These are phyloP conservation scores for Rhizophagus sp. DNA, from an alignment of 192 early-diverging fungal genomes.

Conservation along the genomic window DNA sequence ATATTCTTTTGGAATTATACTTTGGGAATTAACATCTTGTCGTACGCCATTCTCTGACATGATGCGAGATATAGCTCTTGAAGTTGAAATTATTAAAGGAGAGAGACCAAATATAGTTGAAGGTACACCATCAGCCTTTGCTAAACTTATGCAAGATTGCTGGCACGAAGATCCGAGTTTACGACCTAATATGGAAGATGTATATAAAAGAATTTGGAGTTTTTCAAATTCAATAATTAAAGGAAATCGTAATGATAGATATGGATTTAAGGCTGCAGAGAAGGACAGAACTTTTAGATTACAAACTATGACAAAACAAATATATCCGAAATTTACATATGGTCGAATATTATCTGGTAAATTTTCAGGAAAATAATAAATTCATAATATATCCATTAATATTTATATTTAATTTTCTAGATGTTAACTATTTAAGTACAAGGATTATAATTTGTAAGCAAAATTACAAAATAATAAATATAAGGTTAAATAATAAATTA, in stretches of 20 bases:
- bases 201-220: not conserved
- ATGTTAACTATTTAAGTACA: not conserved
- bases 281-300: not conserved
- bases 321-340: not conserved
- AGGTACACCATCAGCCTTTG: constrained; percentile 38
- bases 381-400: too few relatives aligned
- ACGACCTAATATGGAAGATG: constrained; percentile 20
- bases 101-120: constrained; percentile 34
- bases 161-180: constrained; percentile 42
- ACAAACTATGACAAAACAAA: not conserved
- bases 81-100: constrained; percentile 31
- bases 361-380: too few relatives aligned
- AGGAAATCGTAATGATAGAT: not conserved
- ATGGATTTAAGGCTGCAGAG: not conserved
- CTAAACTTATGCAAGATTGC: constrained; percentile 36
- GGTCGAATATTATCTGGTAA: not conserved
- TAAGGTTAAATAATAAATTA: too few relatives aligned
- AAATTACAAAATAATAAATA: too few relatives aligned
- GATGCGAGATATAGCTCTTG: not conserved
- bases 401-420: not conserved
- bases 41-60: not conserved
- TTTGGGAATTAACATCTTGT: constrained; percentile 3
- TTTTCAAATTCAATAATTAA: not conserved
- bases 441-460: not conserved
- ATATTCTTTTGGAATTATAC: constrained; percentile 22